Base-by-base conservation (phyloP, 768 basidiomycete genomes). In the Termitomyces sp. region DNA sequence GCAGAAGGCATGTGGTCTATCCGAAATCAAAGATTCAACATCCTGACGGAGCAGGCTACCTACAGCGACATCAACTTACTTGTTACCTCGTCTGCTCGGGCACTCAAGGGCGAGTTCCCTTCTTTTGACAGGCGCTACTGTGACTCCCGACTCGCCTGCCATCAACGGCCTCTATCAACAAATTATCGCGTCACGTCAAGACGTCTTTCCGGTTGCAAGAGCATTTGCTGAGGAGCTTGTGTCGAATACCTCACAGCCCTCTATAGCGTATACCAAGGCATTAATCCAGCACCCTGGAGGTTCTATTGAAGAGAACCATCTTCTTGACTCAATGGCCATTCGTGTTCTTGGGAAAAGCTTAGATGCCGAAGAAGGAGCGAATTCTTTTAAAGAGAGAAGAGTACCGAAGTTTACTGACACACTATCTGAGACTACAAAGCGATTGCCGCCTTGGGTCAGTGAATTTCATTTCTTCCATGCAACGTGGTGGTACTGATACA, bases 401-500 rank as follows among this genome's bases (percentile, higher is more conserved):
- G 46, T 64, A 6, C 76, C 77, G 2, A 75, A 71, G 43, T 82
- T 84, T 57, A 64, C 64, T 12, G 81, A 79, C 47, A 76, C 70
- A 3, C 57, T 83, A 54, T 74, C 75, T 1, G 73, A 72, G 41
- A 72, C 73, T 51, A 60, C 67, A n/a, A 70, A 73, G 4, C 62
- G 64, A 12, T 80, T 78, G 76, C 76, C 74, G 57, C 79, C 83
- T 42, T 84, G 82, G 82, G 83, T 83, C 53, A 61, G 79, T 67
- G 22, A 1, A 41, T 27, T 46, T 24, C 20, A 12, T 41, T 26
- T 13, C 3, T 13, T 26, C 20, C 22, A 4, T 13, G 26, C 37
- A 51, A 26, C 46, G 12, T 44, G 4, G 4, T 43, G 51, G 37
- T 3, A n/a, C 36, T 49, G 42, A 27, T 31, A 20, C 39, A 36